These are phyloP conservation scores for Melaleuca alternifolia DNA, from an alignment of 345 rosid genomes.

Conservation along the genomic window DNA sequence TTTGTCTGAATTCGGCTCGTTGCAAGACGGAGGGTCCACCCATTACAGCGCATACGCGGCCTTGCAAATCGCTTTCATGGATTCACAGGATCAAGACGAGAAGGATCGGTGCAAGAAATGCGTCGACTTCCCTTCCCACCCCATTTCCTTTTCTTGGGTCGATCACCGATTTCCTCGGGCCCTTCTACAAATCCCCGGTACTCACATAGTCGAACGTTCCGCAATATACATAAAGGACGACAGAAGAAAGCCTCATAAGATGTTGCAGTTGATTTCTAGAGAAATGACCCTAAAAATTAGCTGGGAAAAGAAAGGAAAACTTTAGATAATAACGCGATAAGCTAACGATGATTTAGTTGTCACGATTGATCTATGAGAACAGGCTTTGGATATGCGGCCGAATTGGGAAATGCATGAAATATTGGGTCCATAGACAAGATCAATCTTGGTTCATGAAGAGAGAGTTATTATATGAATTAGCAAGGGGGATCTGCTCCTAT, in stretches of 20 bases:
- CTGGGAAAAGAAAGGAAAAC: fast-evolving
- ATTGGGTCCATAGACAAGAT: neutral
- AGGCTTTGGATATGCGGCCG: neutral
- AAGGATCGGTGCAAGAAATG: neutral
- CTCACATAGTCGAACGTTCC: neutral
- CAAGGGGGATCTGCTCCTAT: neutral
- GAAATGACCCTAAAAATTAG: neutral
- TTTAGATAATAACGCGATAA: neutral
- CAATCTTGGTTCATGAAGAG: neutral
- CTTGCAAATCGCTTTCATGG: neutral
- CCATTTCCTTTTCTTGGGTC: neutral
- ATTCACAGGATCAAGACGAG: neutral
- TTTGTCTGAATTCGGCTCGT: neutral
- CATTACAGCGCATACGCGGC: neutral
- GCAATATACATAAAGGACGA: neutral
- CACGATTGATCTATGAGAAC: neutral
- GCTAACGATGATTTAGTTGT: neutral
- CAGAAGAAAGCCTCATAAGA: neutral
- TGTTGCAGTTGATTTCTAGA: neutral
- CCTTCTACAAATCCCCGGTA: neutral
- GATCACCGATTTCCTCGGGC: neutral
- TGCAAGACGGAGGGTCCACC: neutral
- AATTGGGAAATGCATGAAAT: neutral
- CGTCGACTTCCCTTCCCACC: neutral
- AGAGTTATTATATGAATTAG: neutral